Evolutionary conservation across 805 yeast genomes (phyloP).

Genomic region (Pichia californica): DNA sequence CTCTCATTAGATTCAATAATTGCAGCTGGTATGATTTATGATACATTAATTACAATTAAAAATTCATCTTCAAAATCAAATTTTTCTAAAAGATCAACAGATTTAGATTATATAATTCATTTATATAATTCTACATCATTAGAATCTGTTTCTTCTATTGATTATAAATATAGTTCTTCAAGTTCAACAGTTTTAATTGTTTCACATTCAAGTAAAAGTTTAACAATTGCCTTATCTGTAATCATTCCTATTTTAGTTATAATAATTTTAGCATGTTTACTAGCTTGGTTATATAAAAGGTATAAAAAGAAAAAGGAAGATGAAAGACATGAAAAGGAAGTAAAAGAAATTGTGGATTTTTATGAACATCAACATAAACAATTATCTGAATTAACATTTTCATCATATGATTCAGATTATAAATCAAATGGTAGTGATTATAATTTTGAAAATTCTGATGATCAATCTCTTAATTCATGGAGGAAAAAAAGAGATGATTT

Average conservation of each 20-base stretch:
- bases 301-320: constrained; percentile 24
- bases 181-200: constrained; percentile 4
- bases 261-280: constrained; percentile 28
- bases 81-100: constrained; percentile 6
- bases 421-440: constrained; percentile 2
- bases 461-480: constrained; percentile 47
- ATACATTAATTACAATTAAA: constrained; percentile 41
- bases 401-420: constrained; percentile 8
- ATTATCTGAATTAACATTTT: constrained; percentile 18
- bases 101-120: constrained; percentile 30
- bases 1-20: constrained; percentile 25
- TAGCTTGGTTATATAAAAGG: constrained; percentile 24
- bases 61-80: constrained; percentile 3
- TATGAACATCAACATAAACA: constrained; percentile 23
- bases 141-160: constrained; percentile 26
- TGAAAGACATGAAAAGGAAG: constrained; percentile 24
- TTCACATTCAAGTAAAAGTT: constrained; percentile 17
- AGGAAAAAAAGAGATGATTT: constrained; percentile 42
- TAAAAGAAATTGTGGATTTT: constrained; percentile 28
- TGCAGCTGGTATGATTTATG: constrained; percentile 49
- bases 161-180: constrained; percentile 22
- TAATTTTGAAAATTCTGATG: constrained; percentile 31
- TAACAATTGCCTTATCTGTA: constrained; percentile 42
- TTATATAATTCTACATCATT: constrained; percentile 37
- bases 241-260: constrained; percentile 37